A percentile compares a stretch with the other conserved stretches of the same genome.
Evolutionary conservation across 2,329 filamentous ascomycete species (phyloP).

Genomic region (Cladorrhinum sp.): DNA sequence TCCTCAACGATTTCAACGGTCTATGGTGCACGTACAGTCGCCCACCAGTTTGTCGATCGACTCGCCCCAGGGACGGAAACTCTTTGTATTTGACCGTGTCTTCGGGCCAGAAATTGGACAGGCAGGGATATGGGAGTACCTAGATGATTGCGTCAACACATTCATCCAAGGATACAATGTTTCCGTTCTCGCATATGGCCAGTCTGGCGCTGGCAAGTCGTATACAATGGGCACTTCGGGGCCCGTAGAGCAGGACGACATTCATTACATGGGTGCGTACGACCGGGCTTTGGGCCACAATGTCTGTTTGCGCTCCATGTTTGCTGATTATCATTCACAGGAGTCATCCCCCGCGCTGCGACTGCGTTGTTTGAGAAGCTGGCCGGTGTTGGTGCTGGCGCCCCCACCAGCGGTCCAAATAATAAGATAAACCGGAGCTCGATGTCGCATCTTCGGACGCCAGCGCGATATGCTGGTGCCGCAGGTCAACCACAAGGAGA

Average conservation of each 20-base stretch:
- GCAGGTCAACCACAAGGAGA: constrained; percentile 57
- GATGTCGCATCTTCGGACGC: constrained; percentile 75
- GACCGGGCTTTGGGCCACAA: background rate
- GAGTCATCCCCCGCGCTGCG: constrained; percentile 92
- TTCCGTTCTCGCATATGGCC: constrained; percentile 91
- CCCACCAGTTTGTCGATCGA: constrained; percentile 85
- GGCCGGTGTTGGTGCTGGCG: constrained; percentile 29
- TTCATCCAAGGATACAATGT: constrained; percentile 99
- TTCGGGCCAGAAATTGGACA: constrained; percentile 82
- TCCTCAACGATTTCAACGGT: constrained; percentile 88
- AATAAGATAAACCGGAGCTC: constrained; percentile 54
- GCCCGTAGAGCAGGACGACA: constrained; percentile 69
- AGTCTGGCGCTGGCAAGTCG: constrained; percentile 96
- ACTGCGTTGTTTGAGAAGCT: constrained; percentile 84
- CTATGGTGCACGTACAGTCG: constrained; percentile 86
- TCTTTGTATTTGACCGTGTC: constrained; percentile 95
- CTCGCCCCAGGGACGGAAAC: constrained; percentile 84
- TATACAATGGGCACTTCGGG: constrained; percentile 98
- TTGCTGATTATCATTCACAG: constrained; percentile 42
- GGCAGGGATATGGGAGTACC: constrained; percentile 90
- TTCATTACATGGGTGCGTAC: constrained; percentile 72
- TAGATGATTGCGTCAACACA: constrained; percentile 82
- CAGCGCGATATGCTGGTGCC: constrained; percentile 59
- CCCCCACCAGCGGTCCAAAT: constrained; percentile 43
- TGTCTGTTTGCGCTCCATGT: background rate